Conservation (phyloP, 805 yeast genomes). For the Nakazawaea peltata region DNA sequence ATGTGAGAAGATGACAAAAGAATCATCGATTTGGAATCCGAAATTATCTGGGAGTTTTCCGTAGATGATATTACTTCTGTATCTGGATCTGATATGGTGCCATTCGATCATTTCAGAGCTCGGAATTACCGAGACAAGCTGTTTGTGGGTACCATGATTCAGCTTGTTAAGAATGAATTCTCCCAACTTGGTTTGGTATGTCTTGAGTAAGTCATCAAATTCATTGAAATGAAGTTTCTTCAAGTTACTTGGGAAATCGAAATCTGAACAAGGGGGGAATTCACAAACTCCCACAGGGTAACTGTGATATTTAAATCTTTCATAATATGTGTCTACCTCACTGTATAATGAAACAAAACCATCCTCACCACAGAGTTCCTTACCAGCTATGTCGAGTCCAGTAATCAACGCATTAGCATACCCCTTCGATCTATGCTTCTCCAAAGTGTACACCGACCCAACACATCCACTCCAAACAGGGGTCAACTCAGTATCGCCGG, state of each 20-base stretch:
- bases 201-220: constrained; percentile 2
- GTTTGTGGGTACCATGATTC: constrained; percentile 14
- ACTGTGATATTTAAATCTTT: constrained; percentile 49
- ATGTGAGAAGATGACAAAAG: constrained; percentile 15
- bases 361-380: constrained; percentile 18
- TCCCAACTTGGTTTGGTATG: neutral
- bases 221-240: constrained; percentile 5
- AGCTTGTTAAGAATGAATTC: constrained; percentile 13
- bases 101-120: constrained; percentile 29
- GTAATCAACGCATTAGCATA: constrained; percentile 44
- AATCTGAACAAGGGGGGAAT: neutral
- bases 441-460: constrained; percentile 54
- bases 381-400: constrained; percentile 19
- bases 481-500: constrained; percentile 1
- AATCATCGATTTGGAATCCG: constrained; percentile 9
- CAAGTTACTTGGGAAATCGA: neutral
- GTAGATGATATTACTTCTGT: constrained; percentile 10
- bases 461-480: constrained; percentile 26
- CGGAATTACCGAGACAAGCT: constrained; percentile 26
- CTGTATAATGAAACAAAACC: constrained; percentile 50
- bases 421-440: constrained; percentile 41
- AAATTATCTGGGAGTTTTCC: constrained; percentile 5
- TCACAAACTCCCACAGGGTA: constrained; percentile 8
- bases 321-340: constrained; percentile 66
- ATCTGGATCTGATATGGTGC: constrained; percentile 30